Evolutionary conservation across 805 yeast genomes (phyloP).

Genomic region (Kodamaea jinghongensis): DNA sequence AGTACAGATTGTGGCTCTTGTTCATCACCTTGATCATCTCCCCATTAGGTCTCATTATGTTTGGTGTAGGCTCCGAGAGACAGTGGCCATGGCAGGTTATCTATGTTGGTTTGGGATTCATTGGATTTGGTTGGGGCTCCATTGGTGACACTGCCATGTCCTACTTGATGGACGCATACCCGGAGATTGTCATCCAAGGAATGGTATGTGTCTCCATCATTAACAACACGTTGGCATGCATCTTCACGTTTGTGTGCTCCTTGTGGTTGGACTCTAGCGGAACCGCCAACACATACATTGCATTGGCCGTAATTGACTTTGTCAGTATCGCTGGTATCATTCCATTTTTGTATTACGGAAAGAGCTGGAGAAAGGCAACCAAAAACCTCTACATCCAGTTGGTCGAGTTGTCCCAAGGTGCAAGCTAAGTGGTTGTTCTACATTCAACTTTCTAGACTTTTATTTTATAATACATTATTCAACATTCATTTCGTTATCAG

Average conservation of each 20-base stretch:
- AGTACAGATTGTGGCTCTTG: conserved; percentile 34
- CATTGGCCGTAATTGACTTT: conserved; percentile 36
- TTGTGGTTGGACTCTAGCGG: conserved; percentile 38
- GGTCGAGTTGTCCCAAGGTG: conserved; percentile 15
- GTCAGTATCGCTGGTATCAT: conserved; percentile 28
- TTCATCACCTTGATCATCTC: conserved; percentile 33
- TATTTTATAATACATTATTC: conserved; percentile 8
- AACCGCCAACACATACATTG: conserved; percentile 33
- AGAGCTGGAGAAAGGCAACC: conserved; percentile 31
- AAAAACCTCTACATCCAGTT: conserved; percentile 17
- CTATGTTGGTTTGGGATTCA: conserved; percentile 35
- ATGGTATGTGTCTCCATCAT: conserved; percentile 40
- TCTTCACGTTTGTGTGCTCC: conserved; percentile 38
- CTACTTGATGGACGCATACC: conserved; percentile 40
- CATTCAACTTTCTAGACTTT: too few species aligned
- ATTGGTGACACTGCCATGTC: conserved; percentile 39
- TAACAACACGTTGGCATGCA: conserved; percentile 37
- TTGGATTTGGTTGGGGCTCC: conserved; percentile 40
- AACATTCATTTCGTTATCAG: conserved; percentile 10
- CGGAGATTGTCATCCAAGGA: conserved; percentile 39
- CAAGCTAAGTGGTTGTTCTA: neutral
- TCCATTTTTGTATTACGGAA: conserved; percentile 35
- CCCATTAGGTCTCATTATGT: conserved; percentile 34
- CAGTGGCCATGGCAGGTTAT: conserved; percentile 38
- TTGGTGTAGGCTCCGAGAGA: conserved; percentile 38